Conservation (phyloP, 371 early-diverging fungal species). For the Capillidium rhysosporum region DNA sequence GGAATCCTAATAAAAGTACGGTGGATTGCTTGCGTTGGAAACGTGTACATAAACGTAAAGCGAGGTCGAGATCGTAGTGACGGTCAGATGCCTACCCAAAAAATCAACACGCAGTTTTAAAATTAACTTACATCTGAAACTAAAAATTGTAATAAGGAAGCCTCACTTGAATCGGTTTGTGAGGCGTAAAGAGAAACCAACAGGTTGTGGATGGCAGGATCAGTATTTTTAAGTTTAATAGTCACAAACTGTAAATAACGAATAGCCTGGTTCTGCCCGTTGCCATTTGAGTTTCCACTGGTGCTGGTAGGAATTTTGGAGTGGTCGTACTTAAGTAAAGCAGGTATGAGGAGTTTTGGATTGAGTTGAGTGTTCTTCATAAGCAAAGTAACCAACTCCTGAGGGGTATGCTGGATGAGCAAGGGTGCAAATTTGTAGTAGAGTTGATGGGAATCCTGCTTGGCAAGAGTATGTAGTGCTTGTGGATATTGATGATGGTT, state of each 20-base stretch:
- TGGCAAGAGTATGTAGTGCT: slow-evolving; percentile 52
- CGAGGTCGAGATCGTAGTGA: slow-evolving; percentile 72
- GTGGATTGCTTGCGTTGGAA: slow-evolving; percentile 50
- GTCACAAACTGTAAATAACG: slow-evolving; percentile 73
- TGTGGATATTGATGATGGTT: slow-evolving; percentile 43
- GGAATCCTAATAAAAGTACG: slow-evolving; percentile 59
- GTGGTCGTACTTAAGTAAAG: slow-evolving; percentile 43
- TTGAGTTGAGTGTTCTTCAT: slow-evolving; percentile 62
- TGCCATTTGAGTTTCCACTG: no score
- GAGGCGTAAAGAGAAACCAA: slow-evolving; percentile 64
- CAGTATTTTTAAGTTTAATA: slow-evolving; percentile 45
- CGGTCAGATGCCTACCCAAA: slow-evolving; percentile 31
- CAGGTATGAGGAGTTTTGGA: slow-evolving; percentile 68
- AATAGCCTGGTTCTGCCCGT: slow-evolving; percentile 57
- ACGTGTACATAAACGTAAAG: slow-evolving; percentile 60
- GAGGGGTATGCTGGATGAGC: slow-evolving; percentile 61
- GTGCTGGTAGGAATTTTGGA: not conserved
- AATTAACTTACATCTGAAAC: slow-evolving; percentile 27
- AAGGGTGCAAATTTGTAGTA: slow-evolving; percentile 69
- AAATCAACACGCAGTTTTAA: no score
- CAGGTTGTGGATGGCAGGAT: slow-evolving; percentile 78
- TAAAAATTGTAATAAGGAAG: slow-evolving; percentile 40
- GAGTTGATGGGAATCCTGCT: slow-evolving; percentile 45
- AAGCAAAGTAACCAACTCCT: slow-evolving; percentile 59
- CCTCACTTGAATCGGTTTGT: slow-evolving; percentile 39